phyloP scores from a whole-genome alignment of 2,329 filamentous ascomycete species.

The Dothistroma septosporum region DNA sequence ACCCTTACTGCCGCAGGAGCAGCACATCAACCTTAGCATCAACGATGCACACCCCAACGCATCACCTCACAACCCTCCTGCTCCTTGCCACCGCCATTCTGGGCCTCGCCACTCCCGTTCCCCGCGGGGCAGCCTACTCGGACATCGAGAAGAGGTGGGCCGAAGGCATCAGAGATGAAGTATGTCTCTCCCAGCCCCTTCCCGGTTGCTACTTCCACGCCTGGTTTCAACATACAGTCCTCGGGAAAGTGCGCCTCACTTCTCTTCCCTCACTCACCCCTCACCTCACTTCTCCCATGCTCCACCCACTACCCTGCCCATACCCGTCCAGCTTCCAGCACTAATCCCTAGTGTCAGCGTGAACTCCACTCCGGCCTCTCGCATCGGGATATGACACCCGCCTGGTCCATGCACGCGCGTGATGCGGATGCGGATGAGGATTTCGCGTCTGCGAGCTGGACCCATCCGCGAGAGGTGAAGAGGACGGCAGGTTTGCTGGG shows the following conservation, averaged over 20 bases:
- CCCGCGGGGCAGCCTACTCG: constrained; percentile 19
- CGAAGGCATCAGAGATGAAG: constrained; percentile 26
- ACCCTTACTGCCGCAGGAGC: background rate
- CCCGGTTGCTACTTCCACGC: constrained; percentile 5
- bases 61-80: constrained; percentile 14
- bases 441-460: constrained; percentile 10
- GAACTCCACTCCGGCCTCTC: constrained; percentile 17
- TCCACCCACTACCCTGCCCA: background rate
- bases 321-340: too few relatives aligned
- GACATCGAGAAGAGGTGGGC: constrained; percentile 30
- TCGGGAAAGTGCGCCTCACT: background rate
- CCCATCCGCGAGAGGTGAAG: background rate
- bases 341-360: constrained; percentile 7
- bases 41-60: constrained; percentile 17
- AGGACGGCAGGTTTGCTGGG: constrained; percentile 10
- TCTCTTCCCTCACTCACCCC: background rate
- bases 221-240: background rate
- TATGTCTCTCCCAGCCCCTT: constrained; percentile 15
- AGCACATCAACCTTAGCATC: background rate
- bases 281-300: background rate
- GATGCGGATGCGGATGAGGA: background rate
- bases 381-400: constrained; percentile 18
- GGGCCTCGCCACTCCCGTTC: constrained; percentile 8
- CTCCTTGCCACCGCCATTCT: constrained; percentile 4
- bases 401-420: constrained; percentile 13